phyloP scores from a whole-genome alignment of 306 rosid genomes.

The Malus fusca region DNA sequence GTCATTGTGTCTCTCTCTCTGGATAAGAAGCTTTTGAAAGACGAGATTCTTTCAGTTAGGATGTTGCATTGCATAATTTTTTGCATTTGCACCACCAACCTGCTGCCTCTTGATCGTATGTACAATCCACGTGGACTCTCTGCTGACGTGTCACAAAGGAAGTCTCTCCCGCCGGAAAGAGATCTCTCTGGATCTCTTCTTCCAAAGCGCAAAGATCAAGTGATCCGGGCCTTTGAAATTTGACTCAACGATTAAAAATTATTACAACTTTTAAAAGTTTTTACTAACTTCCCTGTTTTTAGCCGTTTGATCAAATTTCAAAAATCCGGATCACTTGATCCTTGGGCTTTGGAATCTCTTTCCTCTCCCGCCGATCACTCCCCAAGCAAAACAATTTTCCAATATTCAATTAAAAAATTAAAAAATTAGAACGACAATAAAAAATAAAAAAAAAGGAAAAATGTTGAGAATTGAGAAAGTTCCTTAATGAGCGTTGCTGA shows the following conservation, averaged over 20 bases:
- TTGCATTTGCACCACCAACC: conserved; percentile 7
- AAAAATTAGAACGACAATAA: background rate
- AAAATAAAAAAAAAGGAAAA: background rate
- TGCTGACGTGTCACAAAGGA: background rate
- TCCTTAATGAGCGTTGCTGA: conserved; percentile 9
- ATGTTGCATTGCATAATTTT: background rate
- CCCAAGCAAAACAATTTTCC: background rate
- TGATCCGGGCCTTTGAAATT: too few species aligned
- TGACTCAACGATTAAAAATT: too few species aligned
- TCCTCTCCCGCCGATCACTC: conserved; percentile 33
- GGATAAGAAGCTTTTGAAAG: background rate
- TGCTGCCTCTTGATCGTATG: conserved; percentile 5
- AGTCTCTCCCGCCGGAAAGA: conserved; percentile 3
- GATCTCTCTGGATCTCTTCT: too few species aligned
- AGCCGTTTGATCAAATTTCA: too few species aligned
- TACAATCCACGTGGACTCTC: conserved; percentile 11
- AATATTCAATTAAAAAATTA: too few species aligned
- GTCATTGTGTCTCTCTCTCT: background rate
- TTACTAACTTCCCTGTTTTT: too few species aligned
- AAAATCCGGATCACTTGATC: too few species aligned
- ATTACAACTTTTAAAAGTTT: too few species aligned
- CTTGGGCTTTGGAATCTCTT: background rate
- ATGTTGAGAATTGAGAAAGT: background rate
- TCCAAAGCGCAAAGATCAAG: too few species aligned
- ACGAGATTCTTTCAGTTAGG: conserved; percentile 1